Conservation (phyloP, 75 land plant genomes). For the Selaginella moellendorffii region DNA sequence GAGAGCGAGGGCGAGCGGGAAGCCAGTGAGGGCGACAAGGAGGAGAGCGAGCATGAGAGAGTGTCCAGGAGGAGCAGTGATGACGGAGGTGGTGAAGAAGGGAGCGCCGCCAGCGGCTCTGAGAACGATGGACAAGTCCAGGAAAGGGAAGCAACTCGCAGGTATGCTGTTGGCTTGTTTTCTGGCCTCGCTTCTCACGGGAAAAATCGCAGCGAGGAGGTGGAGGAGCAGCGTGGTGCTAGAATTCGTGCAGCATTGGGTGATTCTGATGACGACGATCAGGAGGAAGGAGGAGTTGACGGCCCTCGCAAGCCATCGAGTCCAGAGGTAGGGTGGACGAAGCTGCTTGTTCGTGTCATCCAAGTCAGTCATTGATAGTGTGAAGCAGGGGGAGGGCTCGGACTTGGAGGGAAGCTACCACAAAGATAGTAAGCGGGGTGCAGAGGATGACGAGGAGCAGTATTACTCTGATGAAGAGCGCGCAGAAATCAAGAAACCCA, state of each 20-base stretch:
- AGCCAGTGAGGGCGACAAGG: slow-evolving; percentile 32
- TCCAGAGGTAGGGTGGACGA: not conserved
- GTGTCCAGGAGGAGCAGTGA: slow-evolving; percentile 29
- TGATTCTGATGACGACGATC: slow-evolving; percentile 93
- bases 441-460: slow-evolving; percentile 56
- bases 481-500: slow-evolving; percentile 56
- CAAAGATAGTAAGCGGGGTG: slow-evolving; percentile 33
- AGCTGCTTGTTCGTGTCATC: not conserved
- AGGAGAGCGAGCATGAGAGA: slow-evolving; percentile 34
- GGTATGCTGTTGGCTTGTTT: not conserved
- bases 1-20: slow-evolving; percentile 24
- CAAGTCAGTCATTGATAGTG: not conserved
- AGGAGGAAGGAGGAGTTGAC: slow-evolving; percentile 8
- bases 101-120: slow-evolving; percentile 40
- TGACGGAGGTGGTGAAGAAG: slow-evolving; percentile 76
- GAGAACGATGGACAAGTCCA: slow-evolving; percentile 35
- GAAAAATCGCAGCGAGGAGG: slow-evolving; percentile 35
- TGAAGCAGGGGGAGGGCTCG: not conserved
- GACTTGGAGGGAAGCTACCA: not conserved
- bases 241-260: slow-evolving; percentile 86
- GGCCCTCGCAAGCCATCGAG: not conserved
- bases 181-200: not conserved
- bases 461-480: slow-evolving; percentile 85
- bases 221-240: slow-evolving; percentile 19
- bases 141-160: not conserved